Evolutionary conservation across 148 eudicot species (phyloP).

Genomic region (Polygonum maritimum): DNA sequence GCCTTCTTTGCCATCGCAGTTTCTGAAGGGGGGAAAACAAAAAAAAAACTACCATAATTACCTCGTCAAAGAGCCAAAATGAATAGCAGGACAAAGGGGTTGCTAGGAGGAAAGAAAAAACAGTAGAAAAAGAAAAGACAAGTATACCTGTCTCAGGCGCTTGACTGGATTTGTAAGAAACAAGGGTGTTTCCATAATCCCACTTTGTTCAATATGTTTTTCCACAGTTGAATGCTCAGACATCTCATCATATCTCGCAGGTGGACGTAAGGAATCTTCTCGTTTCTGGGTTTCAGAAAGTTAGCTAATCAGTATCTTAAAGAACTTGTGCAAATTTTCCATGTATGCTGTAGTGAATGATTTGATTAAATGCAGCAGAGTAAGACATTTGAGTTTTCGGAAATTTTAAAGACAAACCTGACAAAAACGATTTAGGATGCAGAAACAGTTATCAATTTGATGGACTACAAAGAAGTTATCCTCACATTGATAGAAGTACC

Average conservation of each 20-base stretch:
- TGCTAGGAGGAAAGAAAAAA: background rate
- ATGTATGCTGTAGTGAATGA: background rate
- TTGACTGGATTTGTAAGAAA: conserved; percentile 56
- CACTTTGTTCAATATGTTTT: conserved; percentile 29
- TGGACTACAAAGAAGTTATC: background rate
- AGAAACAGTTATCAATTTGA: background rate
- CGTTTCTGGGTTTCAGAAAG: conserved; percentile 21
- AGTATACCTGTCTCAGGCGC: conserved; percentile 61
- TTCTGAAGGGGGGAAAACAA: conserved; percentile 28
- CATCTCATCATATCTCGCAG: conserved; percentile 20
- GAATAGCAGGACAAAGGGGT: background rate
- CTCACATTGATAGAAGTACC: conserved; percentile 30
- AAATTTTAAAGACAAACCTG: no score
- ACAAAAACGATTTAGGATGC: background rate
- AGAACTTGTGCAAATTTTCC: background rate
- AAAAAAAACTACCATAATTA: background rate
- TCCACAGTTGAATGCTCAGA: conserved; percentile 24
- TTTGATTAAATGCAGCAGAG: background rate
- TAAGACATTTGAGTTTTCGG: background rate
- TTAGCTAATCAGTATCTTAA: conserved; percentile 1
- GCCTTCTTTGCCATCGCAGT: conserved; percentile 64
- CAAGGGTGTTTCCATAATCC: conserved; percentile 18
- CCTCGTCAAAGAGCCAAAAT: background rate
- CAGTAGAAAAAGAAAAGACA: background rate
- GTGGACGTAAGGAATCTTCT: conserved; percentile 31